These are phyloP conservation scores for Colletotrichum sansevieriae DNA, from an alignment of 2,329 filamentous ascomycete species.

Conservation along the genomic window DNA sequence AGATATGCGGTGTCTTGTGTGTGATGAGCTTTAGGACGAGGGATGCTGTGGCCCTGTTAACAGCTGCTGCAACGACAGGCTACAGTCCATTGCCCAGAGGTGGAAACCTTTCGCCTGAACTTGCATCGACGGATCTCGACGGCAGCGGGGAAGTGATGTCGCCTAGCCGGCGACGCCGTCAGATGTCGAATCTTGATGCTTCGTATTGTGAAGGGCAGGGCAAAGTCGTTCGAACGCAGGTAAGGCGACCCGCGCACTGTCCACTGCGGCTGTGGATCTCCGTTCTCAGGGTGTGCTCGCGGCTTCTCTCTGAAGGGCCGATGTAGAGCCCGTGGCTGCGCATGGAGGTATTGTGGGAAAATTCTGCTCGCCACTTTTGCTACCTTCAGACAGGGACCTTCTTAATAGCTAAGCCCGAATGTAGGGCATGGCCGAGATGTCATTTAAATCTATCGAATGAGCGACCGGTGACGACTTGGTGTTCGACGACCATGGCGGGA, in stretches of 20 bases:
- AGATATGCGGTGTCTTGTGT: slow-evolving; percentile 20
- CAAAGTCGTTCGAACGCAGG: background rate
- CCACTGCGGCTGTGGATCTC: slow-evolving; percentile 9
- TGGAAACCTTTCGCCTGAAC: background rate
- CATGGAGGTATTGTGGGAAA: slow-evolving; percentile 13
- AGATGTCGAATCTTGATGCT: background rate
- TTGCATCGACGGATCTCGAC: background rate
- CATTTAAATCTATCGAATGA: background rate
- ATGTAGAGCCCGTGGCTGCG: slow-evolving; percentile 15
- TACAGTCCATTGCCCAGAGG: background rate
- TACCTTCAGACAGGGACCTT: background rate
- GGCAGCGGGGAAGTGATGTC: background rate
- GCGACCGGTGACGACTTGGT: background rate
- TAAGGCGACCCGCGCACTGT: background rate
- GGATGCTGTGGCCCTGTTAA: slow-evolving; percentile 4
- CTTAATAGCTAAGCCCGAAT: slow-evolving; percentile 12
- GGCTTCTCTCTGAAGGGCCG: slow-evolving; percentile 20
- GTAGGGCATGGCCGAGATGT: slow-evolving; percentile 8
- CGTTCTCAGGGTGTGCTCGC: slow-evolving; percentile 26
- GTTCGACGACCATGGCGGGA: background rate
- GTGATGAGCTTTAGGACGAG: slow-evolving; percentile 14
- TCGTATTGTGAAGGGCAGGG: slow-evolving; percentile 2
- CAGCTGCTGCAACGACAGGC: background rate
- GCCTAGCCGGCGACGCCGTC: slow-evolving; percentile 3
- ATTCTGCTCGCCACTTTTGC: slow-evolving; percentile 35